A percentile compares a stretch with the other conserved stretches of the same genome.
These are phyloP conservation scores for Fusarium continuum DNA, from an alignment of 2,329 filamentous ascomycete genomes.

Conservation along the genomic window DNA sequence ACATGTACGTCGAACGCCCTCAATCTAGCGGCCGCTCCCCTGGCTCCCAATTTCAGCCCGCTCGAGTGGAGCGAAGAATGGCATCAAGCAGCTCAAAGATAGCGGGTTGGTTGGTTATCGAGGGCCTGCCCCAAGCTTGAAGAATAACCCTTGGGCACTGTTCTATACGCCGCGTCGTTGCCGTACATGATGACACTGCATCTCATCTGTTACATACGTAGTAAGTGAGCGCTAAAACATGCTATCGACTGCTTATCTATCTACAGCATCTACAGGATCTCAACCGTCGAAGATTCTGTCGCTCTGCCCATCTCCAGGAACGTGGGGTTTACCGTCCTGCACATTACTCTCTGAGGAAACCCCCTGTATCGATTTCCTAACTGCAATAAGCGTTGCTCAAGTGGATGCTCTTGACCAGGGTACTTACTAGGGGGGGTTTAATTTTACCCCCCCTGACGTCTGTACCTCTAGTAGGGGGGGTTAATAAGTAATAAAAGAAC, in stretches of 20 bases:
- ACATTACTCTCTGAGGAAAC: not conserved
- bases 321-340: slow-evolving; percentile 16
- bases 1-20: slow-evolving; percentile 32
- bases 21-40: slow-evolving; percentile 42
- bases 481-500: no score
- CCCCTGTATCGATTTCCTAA: slow-evolving; percentile 3
- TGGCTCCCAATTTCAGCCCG: slow-evolving; percentile 35
- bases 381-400: slow-evolving; percentile 5
- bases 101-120: not conserved
- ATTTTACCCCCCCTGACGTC: no score
- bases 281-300: not conserved
- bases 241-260: not conserved
- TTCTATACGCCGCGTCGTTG: not conserved
- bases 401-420: slow-evolving; percentile 27
- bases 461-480: no score
- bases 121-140: slow-evolving; percentile 13
- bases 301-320: slow-evolving; percentile 15
- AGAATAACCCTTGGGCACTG: not conserved
- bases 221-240: not conserved
- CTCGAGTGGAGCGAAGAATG: slow-evolving; percentile 31
- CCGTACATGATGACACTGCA: not conserved
- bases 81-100: slow-evolving; percentile 4
- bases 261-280: not conserved
- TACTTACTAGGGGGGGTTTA: no score
- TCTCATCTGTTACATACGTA: not conserved